A percentile compares a stretch with the other conserved stretches of the same genome.
phyloP scores from a whole-genome alignment of 371 early-diverging fungal species.

The Paraphysoderma sedebokerense region DNA sequence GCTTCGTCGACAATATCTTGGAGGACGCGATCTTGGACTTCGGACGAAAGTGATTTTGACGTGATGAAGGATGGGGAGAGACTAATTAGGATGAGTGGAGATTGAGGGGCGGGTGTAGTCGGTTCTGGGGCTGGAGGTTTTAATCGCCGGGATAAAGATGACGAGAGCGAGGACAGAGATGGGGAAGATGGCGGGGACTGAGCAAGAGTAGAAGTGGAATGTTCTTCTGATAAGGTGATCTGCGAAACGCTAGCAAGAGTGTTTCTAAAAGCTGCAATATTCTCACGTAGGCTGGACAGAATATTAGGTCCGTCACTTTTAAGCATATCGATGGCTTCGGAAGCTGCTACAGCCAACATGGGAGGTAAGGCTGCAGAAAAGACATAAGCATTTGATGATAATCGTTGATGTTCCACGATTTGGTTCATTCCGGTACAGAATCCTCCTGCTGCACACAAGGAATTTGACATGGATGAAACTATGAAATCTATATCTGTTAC shows the following conservation, averaged over 20 bases:
- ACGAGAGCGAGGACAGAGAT: too few relatives aligned
- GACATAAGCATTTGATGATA: conserved; percentile 86
- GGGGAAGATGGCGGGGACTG: not conserved
- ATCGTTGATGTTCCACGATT: conserved; percentile 85
- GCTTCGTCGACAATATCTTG: conserved; percentile 74
- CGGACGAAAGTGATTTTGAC: conserved; percentile 19
- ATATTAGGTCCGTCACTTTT: conserved; percentile 10
- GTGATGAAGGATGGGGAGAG: conserved; percentile 25
- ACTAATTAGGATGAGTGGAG: conserved; percentile 53
- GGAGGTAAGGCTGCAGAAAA: conserved; percentile 98
- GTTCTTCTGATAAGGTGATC: not conserved
- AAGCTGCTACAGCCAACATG: conserved; percentile 75
- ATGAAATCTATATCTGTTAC: conserved; percentile 81
- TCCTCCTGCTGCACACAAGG: conserved; percentile 82
- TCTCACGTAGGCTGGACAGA: conserved; percentile 11
- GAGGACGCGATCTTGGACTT: conserved; percentile 17
- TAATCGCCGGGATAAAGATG: too few relatives aligned
- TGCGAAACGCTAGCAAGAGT: not conserved
- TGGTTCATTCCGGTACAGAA: conserved; percentile 84
- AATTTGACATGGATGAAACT: conserved; percentile 74
- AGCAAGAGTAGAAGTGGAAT: not conserved
- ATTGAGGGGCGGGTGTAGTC: conserved; percentile 23
- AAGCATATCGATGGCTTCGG: conserved; percentile 64
- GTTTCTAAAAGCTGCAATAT: not conserved
- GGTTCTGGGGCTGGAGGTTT: not conserved